phyloP scores from a whole-genome alignment of 2,329 filamentous ascomycete species.

The Emergomyces africanus region DNA sequence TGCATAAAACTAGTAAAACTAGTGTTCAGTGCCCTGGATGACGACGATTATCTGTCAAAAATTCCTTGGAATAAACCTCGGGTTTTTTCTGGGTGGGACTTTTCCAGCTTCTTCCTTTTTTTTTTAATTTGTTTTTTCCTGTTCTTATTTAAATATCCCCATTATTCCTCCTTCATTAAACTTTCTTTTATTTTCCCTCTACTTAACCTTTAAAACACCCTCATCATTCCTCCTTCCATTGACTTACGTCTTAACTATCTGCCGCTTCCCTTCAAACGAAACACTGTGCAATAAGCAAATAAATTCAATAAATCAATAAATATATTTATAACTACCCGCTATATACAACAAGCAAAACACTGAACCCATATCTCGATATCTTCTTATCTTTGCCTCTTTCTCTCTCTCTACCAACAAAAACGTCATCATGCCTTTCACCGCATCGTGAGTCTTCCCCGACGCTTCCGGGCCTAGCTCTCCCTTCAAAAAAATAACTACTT shows the following conservation, averaged over 20 bases:
- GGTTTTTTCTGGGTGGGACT: background rate
- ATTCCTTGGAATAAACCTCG: background rate
- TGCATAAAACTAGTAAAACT: too few relatives aligned
- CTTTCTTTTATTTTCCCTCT: background rate
- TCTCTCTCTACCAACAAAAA: conserved; percentile 2
- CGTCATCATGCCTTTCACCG: conserved; percentile 39
- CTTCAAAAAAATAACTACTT: background rate
- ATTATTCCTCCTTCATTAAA: background rate
- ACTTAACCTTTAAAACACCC: background rate
- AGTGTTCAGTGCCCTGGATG: background rate
- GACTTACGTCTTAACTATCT: too few relatives aligned
- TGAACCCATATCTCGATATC: background rate
- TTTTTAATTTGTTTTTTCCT: background rate
- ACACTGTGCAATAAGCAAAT: too few relatives aligned
- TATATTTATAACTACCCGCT: too few relatives aligned
- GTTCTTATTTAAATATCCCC: background rate
- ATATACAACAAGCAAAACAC: background rate
- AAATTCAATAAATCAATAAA: background rate
- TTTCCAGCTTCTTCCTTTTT: background rate
- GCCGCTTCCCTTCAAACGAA: too few relatives aligned
- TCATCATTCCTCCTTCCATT: background rate
- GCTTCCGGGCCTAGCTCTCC: background rate
- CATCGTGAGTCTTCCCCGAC: conserved; percentile 30
- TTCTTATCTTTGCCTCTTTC: background rate
- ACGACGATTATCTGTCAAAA: background rate